These are phyloP conservation scores for Pleurotus ostreatus DNA, from an alignment of 768 basidiomycete genomes.

Conservation along the genomic window DNA sequence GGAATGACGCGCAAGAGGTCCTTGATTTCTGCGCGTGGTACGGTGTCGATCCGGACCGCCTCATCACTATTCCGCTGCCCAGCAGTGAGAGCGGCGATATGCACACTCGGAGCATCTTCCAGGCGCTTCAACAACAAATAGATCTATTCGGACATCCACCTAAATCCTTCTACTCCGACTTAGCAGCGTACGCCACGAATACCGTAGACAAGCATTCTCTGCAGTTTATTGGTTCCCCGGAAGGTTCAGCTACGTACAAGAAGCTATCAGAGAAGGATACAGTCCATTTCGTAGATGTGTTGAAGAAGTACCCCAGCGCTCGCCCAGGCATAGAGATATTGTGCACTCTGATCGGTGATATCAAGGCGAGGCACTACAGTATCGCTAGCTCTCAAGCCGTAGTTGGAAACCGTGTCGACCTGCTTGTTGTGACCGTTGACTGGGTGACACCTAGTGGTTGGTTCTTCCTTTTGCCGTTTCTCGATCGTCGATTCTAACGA, in stretches of 20 bases:
- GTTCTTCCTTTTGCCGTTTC: slow-evolving; percentile 17
- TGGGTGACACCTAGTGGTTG: slow-evolving; percentile 84
- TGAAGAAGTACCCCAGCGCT: slow-evolving; percentile 74
- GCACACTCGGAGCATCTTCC: slow-evolving; percentile 94
- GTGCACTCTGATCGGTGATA: slow-evolving; percentile 89
- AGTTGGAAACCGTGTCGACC: slow-evolving; percentile 91
- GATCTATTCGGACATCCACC: slow-evolving; percentile 95
- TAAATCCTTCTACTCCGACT: slow-evolving; percentile 90
- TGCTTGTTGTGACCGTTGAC: slow-evolving; percentile 94
- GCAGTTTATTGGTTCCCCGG: slow-evolving; percentile 89
- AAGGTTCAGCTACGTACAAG: slow-evolving; percentile 91
- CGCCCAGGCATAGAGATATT: slow-evolving; percentile 79
- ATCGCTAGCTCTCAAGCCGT: slow-evolving; percentile 95
- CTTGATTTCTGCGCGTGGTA: slow-evolving; percentile 90
- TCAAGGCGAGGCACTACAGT: slow-evolving; percentile 97
- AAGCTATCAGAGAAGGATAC: slow-evolving; percentile 94
- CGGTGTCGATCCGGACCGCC: slow-evolving; percentile 72
- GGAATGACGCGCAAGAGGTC: slow-evolving; percentile 92
- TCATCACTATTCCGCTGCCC: slow-evolving; percentile 79
- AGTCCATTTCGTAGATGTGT: slow-evolving; percentile 85
- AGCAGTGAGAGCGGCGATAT: slow-evolving; percentile 53
- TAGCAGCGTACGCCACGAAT: slow-evolving; percentile 70
- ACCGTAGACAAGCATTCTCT: slow-evolving; percentile 74
- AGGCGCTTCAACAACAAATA: slow-evolving; percentile 93
- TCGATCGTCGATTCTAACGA: slow-evolving; percentile 3